phyloP scores from a whole-genome alignment of 805 yeast genomes.

The Candida palmyrensis region DNA sequence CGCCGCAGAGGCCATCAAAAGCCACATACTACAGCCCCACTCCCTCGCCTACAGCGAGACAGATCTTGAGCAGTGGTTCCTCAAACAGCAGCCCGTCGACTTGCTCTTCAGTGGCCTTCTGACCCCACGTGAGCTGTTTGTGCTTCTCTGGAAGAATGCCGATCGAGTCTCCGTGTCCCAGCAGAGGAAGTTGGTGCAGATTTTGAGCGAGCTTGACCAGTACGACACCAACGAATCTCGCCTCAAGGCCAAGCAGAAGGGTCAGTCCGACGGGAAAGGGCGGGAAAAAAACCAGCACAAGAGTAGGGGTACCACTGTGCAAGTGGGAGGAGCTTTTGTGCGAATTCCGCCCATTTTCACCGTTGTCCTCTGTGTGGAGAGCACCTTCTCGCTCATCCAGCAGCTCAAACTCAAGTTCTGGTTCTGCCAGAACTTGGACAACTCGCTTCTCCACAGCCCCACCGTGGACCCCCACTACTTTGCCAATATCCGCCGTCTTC shows the following conservation, averaged over 20 bases:
- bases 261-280: neutral
- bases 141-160: constrained; percentile 10
- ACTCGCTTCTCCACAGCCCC: neutral
- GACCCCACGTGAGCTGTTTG: neutral
- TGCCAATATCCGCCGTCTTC: constrained; percentile 2
- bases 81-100: constrained; percentile 1
- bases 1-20: constrained; percentile 1
- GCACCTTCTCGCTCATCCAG: constrained; percentile 6
- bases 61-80: constrained; percentile 5
- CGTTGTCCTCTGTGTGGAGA: constrained; percentile 1
- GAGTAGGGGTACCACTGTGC: too few relatives aligned
- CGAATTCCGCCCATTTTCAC: neutral
- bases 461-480: neutral
- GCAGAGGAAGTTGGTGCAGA: constrained; percentile 13
- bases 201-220: constrained; percentile 15
- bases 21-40: constrained; percentile 3
- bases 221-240: constrained; percentile 14
- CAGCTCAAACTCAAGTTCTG: constrained; percentile 21
- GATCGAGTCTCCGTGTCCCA: constrained; percentile 4
- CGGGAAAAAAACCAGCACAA: neutral
- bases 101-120: constrained; percentile 12
- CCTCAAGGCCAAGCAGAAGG: neutral
- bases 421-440: constrained; percentile 14
- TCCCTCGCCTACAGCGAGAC: constrained; percentile 6
- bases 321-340: too few relatives aligned